These are phyloP conservation scores for Sporothrix pseudoabietina DNA, from an alignment of 2,329 filamentous ascomycete species.

Conservation along the genomic window DNA sequence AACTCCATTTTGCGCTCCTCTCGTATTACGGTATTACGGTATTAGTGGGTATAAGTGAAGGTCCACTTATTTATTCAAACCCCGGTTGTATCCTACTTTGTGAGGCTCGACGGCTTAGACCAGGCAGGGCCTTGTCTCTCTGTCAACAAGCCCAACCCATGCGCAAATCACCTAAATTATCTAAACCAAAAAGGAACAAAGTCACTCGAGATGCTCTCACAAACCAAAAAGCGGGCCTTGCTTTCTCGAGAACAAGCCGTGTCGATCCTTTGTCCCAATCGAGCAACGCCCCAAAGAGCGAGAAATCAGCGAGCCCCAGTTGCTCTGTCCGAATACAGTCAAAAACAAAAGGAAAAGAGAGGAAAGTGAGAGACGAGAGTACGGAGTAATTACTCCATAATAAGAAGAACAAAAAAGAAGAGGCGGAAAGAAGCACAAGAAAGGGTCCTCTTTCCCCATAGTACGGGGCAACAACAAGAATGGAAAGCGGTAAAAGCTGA, in stretches of 20 bases:
- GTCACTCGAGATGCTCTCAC: neutral
- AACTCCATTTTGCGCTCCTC: slow-evolving; percentile 12
- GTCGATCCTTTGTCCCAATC: slow-evolving; percentile 16
- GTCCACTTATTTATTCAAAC: neutral
- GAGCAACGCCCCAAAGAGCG: neutral
- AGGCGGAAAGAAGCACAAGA: neutral
- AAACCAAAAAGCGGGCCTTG: neutral
- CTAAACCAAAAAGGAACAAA: neutral
- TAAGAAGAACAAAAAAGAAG: neutral
- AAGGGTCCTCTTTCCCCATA: neutral
- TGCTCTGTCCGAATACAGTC: neutral
- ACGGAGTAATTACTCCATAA: neutral
- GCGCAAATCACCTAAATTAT: slow-evolving; percentile 11
- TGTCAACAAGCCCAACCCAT: slow-evolving; percentile 18
- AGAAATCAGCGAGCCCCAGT: neutral
- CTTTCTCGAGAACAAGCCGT: neutral
- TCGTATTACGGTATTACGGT: neutral
- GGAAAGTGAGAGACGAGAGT: neutral
- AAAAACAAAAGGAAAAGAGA: neutral
- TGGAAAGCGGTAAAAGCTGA: neutral
- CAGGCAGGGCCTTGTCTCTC: neutral
- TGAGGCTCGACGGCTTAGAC: too few species aligned
- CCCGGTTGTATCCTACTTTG: neutral
- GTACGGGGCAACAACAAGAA: neutral
- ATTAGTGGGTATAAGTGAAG: neutral